Percentiles rank a stretch among this genome's conserved stretches.
These are phyloP conservation scores for Aspergillus spinulosporus DNA, from an alignment of 2,329 filamentous ascomycete genomes.

Conservation along the genomic window DNA sequence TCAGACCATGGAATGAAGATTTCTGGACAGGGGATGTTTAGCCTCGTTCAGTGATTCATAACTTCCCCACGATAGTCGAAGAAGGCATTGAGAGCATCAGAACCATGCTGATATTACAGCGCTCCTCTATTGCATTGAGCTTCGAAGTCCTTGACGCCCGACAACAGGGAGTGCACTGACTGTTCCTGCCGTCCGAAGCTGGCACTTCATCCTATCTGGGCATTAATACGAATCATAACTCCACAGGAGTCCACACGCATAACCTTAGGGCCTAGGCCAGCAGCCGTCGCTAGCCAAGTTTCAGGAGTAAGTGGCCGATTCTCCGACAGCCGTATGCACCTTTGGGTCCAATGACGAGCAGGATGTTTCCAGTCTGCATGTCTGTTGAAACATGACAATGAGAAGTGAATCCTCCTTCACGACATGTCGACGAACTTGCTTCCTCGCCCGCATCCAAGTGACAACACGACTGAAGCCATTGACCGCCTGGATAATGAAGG, in stretches of 20 bases:
- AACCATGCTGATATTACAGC: neutral
- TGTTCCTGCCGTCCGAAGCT: neutral
- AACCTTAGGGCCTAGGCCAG: constrained; percentile 6
- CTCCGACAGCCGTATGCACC: neutral
- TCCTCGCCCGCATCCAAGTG: neutral
- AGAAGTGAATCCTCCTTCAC: neutral
- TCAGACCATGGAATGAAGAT: no score
- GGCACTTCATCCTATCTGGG: neutral
- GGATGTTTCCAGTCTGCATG: neutral
- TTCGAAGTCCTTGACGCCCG: neutral
- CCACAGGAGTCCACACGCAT: constrained; percentile 7
- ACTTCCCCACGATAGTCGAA: no score
- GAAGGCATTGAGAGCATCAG: neutral
- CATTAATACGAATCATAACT: constrained; percentile 10
- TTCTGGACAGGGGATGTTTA: no score
- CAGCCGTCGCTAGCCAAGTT: neutral
- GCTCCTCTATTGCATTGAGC: no score
- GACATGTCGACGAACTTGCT: neutral
- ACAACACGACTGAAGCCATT: neutral
- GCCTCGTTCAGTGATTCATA: no score
- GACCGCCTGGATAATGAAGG: neutral
- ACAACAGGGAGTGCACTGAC: neutral
- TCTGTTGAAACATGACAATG: neutral
- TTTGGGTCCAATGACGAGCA: neutral
- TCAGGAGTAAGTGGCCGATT: neutral